Conservation (phyloP, 306 rosid species). For the Psophocarpus tetragonolobus region DNA sequence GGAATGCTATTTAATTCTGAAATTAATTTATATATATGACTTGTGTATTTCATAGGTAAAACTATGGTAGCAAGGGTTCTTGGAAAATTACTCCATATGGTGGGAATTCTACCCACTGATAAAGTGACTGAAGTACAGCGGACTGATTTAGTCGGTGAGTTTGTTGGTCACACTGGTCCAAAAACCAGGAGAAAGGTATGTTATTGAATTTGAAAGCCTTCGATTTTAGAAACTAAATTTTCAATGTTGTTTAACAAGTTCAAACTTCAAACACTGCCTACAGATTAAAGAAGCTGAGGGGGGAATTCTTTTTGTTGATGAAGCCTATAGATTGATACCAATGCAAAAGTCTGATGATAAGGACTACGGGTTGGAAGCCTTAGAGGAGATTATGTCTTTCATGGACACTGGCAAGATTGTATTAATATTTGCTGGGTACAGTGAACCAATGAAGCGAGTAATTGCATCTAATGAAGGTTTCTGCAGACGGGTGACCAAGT, state of each 20-base stretch:
- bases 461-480: conserved; percentile 92
- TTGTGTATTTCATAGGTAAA: conserved; percentile 64
- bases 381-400: conserved; percentile 98
- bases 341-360: conserved; percentile 93
- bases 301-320: conserved; percentile 93
- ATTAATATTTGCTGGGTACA: conserved; percentile 93
- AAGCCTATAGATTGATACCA: conserved; percentile 92
- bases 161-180: conserved; percentile 98
- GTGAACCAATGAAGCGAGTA: conserved; percentile 91
- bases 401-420: conserved; percentile 95
- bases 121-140: conserved; percentile 95
- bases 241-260: conserved; percentile 7
- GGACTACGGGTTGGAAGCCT: conserved; percentile 95
- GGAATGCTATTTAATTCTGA: background rate
- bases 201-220: background rate
- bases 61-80: conserved; percentile 96
- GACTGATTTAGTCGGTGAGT: conserved; percentile 96
- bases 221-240: background rate
- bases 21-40: background rate
- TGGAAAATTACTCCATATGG: conserved; percentile 91
- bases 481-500: conserved; percentile 92
- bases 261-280: background rate
- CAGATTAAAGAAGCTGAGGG: conserved; percentile 96
- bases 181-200: conserved; percentile 88
- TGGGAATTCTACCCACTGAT: conserved; percentile 89